These are phyloP conservation scores for Musa beccarii DNA, from an alignment of 176 grass and related monocot genomes.

Conservation along the genomic window DNA sequence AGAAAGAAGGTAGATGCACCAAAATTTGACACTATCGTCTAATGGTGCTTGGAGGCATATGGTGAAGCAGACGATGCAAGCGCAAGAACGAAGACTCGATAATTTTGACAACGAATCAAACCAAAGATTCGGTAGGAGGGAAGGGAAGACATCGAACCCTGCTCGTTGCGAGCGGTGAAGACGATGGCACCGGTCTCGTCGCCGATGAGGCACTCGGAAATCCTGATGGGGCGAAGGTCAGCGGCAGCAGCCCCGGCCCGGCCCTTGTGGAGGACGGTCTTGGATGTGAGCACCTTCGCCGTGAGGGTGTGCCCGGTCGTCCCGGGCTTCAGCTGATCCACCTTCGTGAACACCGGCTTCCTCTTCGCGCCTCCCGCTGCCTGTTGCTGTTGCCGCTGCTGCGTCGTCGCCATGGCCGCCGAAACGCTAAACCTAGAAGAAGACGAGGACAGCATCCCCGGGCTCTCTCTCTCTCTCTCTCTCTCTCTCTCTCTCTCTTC, in stretches of 20 bases:
- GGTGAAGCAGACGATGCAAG: neutral
- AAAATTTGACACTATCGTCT: no score
- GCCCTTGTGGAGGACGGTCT: constrained; percentile 4
- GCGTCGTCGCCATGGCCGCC: constrained; percentile 7
- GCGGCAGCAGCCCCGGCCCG: neutral
- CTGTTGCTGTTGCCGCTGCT: neutral
- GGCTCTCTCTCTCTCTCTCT: no score
- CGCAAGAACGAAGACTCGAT: neutral
- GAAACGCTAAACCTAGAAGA: neutral
- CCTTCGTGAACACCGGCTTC: constrained; percentile 14
- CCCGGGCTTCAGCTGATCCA: constrained; percentile 8
- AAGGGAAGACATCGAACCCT: neutral
- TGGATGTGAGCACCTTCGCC: neutral
- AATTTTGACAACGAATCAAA: neutral
- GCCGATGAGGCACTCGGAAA: constrained; percentile 10
- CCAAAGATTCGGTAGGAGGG: neutral
- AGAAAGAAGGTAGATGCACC: no score
- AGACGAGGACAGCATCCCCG: no score
- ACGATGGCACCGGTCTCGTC: constrained; percentile 9
- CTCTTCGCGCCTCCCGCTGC: neutral
- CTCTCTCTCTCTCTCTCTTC: no score
- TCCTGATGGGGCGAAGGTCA: neutral
- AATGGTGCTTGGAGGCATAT: no score
- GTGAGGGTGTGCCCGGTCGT: constrained; percentile 6
- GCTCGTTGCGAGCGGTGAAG: constrained; percentile 12